Conservation (phyloP, 2,329 filamentous ascomycete species). For the Aspergillus sp. region DNA sequence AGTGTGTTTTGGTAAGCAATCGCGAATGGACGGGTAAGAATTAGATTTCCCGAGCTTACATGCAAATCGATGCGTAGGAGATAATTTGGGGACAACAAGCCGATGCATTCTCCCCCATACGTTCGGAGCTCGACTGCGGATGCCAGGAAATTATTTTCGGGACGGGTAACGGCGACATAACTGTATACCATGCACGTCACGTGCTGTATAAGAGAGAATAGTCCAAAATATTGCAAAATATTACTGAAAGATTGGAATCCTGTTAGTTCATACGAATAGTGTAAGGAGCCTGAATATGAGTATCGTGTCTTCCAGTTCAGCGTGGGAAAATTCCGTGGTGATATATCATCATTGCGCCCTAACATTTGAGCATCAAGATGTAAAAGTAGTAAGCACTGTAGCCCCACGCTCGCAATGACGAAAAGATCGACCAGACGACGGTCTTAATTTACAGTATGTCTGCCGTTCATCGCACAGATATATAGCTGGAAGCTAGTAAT, state of each 20-base stretch:
- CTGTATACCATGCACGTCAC: conserved; percentile 7
- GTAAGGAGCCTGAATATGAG: neutral
- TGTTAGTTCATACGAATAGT: neutral
- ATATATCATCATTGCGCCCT: neutral
- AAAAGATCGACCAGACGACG: neutral
- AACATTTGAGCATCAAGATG: neutral
- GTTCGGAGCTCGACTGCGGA: neutral
- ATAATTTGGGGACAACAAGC: conserved; percentile 33
- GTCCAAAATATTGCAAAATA: neutral
- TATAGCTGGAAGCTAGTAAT: conserved; percentile 1
- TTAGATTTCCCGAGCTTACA: conserved; percentile 30
- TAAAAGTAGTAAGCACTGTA: neutral
- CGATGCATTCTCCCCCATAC: conserved; percentile 36
- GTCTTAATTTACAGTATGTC: neutral
- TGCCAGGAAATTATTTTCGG: neutral
- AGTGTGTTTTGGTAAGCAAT: neutral
- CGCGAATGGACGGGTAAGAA: neutral
- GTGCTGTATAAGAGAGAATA: conserved; percentile 2
- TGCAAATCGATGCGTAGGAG: conserved; percentile 45
- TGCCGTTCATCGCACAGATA: neutral
- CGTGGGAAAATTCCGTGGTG: neutral
- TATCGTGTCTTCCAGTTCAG: neutral
- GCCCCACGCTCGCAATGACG: neutral
- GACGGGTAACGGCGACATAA: neutral
- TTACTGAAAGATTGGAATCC: neutral